Evolutionary conservation across 2,329 filamentous ascomycete species (phyloP).

Genomic region (Bipolaris zeicola): DNA sequence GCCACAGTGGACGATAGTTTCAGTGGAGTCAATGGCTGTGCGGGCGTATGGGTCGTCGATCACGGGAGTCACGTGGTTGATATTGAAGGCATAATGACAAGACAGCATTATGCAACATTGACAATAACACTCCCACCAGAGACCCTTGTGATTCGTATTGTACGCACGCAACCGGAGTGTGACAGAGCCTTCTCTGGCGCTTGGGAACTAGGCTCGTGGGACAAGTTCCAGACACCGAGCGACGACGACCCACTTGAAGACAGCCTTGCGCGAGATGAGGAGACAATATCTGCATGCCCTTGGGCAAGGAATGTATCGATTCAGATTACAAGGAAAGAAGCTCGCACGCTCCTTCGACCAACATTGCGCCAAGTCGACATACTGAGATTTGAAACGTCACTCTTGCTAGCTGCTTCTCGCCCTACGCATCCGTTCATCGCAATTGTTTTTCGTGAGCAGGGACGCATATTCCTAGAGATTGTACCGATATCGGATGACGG

Average conservation of each 20-base stretch:
- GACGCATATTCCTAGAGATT: constrained; percentile 30
- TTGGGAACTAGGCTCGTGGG: constrained; percentile 36
- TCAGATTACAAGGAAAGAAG: constrained; percentile 39
- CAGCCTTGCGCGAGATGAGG: constrained; percentile 35
- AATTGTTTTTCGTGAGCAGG: constrained; percentile 25
- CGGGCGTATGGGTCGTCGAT: constrained; percentile 48
- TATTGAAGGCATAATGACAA: constrained; percentile 32
- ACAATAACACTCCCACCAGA: constrained; percentile 45
- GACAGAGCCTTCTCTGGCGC: constrained; percentile 25
- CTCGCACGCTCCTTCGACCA: constrained; percentile 31
- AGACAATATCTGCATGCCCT: constrained; percentile 40
- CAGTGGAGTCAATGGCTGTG: constrained; percentile 41
- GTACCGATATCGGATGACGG: constrained; percentile 24
- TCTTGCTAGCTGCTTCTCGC: constrained; percentile 31
- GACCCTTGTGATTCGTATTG: constrained; percentile 37
- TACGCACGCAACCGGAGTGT: constrained; percentile 28
- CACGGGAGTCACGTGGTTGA: constrained; percentile 33
- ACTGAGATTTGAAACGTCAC: constrained; percentile 20
- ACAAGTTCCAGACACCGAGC: constrained; percentile 28
- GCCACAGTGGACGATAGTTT: constrained; percentile 41
- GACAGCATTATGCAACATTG: constrained; percentile 43
- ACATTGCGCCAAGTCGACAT: constrained; percentile 22
- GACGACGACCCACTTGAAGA: constrained; percentile 29
- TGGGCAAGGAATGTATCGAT: constrained; percentile 30
- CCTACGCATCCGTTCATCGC: constrained; percentile 24